Conservation (phyloP, 768 basidiomycete species). For the Amanita rimosa region DNA sequence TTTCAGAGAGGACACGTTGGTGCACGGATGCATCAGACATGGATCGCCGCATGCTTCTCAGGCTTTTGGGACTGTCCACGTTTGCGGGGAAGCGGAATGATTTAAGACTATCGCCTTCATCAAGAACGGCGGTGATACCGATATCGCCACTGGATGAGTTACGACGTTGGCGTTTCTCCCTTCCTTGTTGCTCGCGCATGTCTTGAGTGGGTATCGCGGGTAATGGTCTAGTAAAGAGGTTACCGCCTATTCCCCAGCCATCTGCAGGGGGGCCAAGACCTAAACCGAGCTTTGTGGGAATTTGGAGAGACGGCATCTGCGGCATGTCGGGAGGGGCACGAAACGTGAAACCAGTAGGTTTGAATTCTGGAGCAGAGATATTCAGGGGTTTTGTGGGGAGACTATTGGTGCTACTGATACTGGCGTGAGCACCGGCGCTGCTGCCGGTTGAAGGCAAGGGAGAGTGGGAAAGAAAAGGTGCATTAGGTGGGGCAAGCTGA, state of each 20-base stretch:
- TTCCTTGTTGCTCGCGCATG: slow-evolving; percentile 36
- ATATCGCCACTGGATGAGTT: slow-evolving; percentile 27
- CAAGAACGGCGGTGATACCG: slow-evolving; percentile 11
- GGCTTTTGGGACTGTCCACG: slow-evolving; percentile 35
- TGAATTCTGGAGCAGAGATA: slow-evolving; percentile 71
- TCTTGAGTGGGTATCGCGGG: slow-evolving; percentile 10
- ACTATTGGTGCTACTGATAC: neutral
- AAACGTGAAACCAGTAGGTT: slow-evolving; percentile 70
- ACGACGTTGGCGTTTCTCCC: slow-evolving; percentile 69
- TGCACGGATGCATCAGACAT: slow-evolving; percentile 9
- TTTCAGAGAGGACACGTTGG: slow-evolving; percentile 21
- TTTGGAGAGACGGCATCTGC: slow-evolving; percentile 30
- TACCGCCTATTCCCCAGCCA: neutral
- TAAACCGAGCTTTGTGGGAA: slow-evolving; percentile 11
- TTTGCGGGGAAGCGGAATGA: slow-evolving; percentile 69
- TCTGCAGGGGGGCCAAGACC: slow-evolving; percentile 11
- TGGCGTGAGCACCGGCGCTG: neutral
- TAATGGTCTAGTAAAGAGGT: slow-evolving; percentile 15
- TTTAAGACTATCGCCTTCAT: slow-evolving; percentile 54
- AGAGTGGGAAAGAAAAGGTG: slow-evolving; percentile 24
- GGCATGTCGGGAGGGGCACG: slow-evolving; percentile 58
- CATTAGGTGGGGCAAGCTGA: slow-evolving; percentile 17
- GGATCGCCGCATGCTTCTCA: slow-evolving; percentile 23
- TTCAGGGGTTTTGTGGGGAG: slow-evolving; percentile 58
- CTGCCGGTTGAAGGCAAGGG: slow-evolving; percentile 31